Evolutionary conservation across 2,329 filamentous ascomycete genomes (phyloP), one percentile per base, ranked within the genome.

Genomic region (Nigrospora osmanthi): DNA sequence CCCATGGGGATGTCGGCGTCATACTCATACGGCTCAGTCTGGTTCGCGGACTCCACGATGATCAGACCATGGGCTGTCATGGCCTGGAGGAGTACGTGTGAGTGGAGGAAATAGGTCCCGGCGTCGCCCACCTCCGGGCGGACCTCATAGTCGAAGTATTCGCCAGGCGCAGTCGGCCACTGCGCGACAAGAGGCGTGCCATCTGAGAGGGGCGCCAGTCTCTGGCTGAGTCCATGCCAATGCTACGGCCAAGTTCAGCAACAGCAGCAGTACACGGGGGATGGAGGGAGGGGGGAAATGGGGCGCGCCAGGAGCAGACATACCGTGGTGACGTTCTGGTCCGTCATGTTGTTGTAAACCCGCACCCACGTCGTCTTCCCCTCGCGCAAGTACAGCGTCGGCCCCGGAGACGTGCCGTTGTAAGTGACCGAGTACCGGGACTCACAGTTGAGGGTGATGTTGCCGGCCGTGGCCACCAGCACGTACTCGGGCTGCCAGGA

Each of bases 131-230:
- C 37, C 4, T 73, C 60, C 0, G 78, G 72, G 14, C 69, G 68
- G 4, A 85, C 62, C 54, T 85, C 80, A 55, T 85, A 85, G 62
- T 85, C 82, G 58, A 85, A 85, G 61, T 76, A 85, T 47, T 77
- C 70, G 1, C 66, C 60, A 0, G 79, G 70, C 0, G 77, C 72
- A 34, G 85, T 83, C 0, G 81, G 80, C 81, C 81, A 86, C 52
- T 85, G 81, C 15, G 72, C 72, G 2, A 75, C 79, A 30, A 68
- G 59, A 1, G 80, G 78, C 0, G 77, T 71, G 4, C 82, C 81
- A 51, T 85, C 82, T 1, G 80, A 78, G 60, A 83, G 85, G 0
- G 79, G 78, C 1, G 79, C 75, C 31, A 73, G 69, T 31, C 72
- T 65, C 56, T 79, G 75, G 14, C 71, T 73, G 10, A 86, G 66